Base-by-base conservation (phyloP, 2,329 filamentous ascomycete species). In the Penicillium sp. region DNA sequence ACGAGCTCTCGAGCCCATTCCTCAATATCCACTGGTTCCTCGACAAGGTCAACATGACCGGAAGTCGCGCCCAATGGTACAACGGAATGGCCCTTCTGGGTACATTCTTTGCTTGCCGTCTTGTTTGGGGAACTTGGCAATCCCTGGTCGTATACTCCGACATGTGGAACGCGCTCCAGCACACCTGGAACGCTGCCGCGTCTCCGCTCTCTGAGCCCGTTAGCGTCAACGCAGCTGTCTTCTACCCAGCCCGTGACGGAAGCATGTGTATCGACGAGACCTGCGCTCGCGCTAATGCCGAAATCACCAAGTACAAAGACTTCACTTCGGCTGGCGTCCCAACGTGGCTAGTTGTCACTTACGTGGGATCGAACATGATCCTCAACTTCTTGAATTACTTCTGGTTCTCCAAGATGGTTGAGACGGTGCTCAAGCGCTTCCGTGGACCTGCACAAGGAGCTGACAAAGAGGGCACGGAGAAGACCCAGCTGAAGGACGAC, bases 11-110 rank as follows among this genome's bases (percentile, higher is more conserved):
- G 39, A 82, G 80, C 57, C 85, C 85, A 8, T 87, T 87, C 69
- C 77, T 87, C 58, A 88, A 88, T 70, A 81, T 87, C 67, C 85
- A 88, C 75, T 88, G 85, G 85, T 87, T 88, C 76, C 83, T 83
- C 66, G 85, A 88, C 68, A 88, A 88, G 72, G 75, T 87, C 68
- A 80, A 82, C 68, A 80, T 86, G 73, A 88, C 85, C 4, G 85
- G 85, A 48, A 81, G 79, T 46, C 78, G 75, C 46, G 67, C 83
- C 22, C 85, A 88, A 67, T 83, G 84, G 73, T 81, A 86, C 67
- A 87, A 87, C 65, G 84, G 84, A 63, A 82, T 85, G 66, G 54
- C 80, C 16, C 78, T 87, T 11, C 79, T 86, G 45, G 62, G 67
- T 39, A 80, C 79, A 45, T 87, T 87, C 73, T 86, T 87, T 73